Evolutionary conservation across 495 filamentous ascomycete species (phyloP), one percentile per base, ranked within the genome.

Genomic region (Daldinia caldariorum): DNA sequence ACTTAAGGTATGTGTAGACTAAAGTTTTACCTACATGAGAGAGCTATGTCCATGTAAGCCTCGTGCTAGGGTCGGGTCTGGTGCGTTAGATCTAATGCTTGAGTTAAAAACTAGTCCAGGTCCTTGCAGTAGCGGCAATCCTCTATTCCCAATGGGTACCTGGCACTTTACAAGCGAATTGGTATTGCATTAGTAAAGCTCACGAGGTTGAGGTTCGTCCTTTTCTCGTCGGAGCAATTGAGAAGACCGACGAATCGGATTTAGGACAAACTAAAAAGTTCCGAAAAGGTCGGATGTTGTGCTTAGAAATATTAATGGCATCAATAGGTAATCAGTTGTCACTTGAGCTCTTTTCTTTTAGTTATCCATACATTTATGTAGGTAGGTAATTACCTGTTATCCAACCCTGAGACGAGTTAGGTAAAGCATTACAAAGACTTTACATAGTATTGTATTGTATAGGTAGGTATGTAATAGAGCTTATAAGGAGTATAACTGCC

Each of bases 231-330:
- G 55, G 63, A 53, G 22, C 47, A 66, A 66, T 53, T 31, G n/a
- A 50, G 53, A 66, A 66, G 43, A 39, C 63, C 63, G 63, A 43
- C 8, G 22, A 31, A n/a, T 14, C 56, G 20, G 12, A 18, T 22
- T 47, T 20, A 22, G 18, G 43, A 26, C 9, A 5, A 47, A 20
- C 43, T 47, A 47, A 47, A 10, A 26, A 26, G 26, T 1, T 1
- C 3, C 26, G 26, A 26, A 26, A 20, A 12, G 43, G 20, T 18
- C 8, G 2, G 18, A 47, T 22, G 18, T 47, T 47, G 18, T 66
- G 62, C 62, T 71, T 71, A 71, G 58, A 71, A 71, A 71, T 71
- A 43, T 6, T 12, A n/a, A 57, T 35, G 37, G 18, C 29, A 32
- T 58, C 10, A 55, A 35, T 51, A 51, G 14, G 49, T 18, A 43